Conservation (phyloP, 305 asterid genomes). For the Fraxinus nigra region DNA sequence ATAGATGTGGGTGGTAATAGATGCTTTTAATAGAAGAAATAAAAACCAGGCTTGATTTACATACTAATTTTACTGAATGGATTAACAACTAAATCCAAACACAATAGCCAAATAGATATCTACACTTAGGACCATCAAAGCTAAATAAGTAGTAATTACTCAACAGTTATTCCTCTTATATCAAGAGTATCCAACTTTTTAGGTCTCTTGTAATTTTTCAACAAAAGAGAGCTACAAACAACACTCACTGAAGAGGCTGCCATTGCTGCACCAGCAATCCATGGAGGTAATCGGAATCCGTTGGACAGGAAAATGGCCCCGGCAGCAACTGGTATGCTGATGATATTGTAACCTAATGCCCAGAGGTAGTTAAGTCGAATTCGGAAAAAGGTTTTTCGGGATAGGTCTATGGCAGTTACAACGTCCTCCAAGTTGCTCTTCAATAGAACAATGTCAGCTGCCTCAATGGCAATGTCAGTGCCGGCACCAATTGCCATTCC, state of each 20-base stretch:
- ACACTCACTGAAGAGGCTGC: conserved; percentile 46
- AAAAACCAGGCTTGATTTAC: not conserved
- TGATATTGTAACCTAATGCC: conserved; percentile 43
- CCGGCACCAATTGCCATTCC: conserved; percentile 55
- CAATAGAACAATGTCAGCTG: conserved; percentile 48
- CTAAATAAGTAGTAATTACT: conserved; percentile 13
- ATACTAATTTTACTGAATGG: not conserved
- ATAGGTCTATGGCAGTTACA: conserved; percentile 43
- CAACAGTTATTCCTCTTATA: conserved; percentile 42
- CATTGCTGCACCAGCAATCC: conserved; percentile 55
- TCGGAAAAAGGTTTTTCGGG: conserved; percentile 31
- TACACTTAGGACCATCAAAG: not conserved
- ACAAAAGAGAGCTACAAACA: conserved; percentile 42
- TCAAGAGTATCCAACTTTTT: conserved; percentile 31
- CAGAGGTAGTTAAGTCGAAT: conserved; percentile 42
- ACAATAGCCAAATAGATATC: not conserved
- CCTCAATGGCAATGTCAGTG: conserved; percentile 48
- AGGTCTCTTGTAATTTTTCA: conserved; percentile 43
- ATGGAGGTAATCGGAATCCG: conserved; percentile 40
- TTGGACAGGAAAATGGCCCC: conserved; percentile 41
- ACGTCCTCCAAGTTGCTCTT: conserved; percentile 43
- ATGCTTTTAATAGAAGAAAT: not conserved
- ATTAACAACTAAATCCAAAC: not conserved
- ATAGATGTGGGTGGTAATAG: not conserved
- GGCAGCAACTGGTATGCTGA: conserved; percentile 46